phyloP scores from a whole-genome alignment of 163 green algal species.

The Prototheca cutis region DNA sequence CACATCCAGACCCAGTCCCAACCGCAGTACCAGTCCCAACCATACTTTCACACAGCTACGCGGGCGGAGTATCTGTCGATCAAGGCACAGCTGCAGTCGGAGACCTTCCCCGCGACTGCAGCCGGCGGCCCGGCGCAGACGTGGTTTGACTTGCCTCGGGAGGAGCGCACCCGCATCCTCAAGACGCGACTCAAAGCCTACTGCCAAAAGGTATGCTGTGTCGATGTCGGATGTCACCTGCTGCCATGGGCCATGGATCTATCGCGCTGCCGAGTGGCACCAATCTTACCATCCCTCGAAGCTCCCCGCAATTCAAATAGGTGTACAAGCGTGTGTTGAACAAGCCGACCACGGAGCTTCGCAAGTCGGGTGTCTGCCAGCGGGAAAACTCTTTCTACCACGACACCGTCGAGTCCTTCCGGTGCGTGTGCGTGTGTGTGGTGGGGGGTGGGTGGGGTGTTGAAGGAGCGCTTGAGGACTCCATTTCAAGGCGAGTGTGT shows the following conservation, averaged over 20 bases:
- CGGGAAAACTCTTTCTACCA: slow-evolving; percentile 97
- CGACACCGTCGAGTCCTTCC: slow-evolving; percentile 63
- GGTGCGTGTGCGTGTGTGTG: too few species aligned
- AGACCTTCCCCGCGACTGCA: slow-evolving; percentile 49
- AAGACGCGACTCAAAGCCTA: slow-evolving; percentile 95
- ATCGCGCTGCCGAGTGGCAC: too few species aligned
- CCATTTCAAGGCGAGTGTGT: too few species aligned
- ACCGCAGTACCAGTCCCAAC: too few species aligned
- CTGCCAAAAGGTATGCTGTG: slow-evolving; percentile 84
- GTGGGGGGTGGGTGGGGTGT: too few species aligned
- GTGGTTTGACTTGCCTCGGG: slow-evolving; percentile 62
- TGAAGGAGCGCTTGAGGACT: too few species aligned
- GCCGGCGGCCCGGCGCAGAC: slow-evolving; percentile 5
- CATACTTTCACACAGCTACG: too few species aligned
- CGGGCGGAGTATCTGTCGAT: slow-evolving; percentile 69
- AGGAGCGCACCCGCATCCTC: slow-evolving; percentile 71
- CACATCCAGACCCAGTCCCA: too few species aligned
- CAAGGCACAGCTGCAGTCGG: slow-evolving; percentile 76
- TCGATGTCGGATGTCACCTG: too few species aligned
- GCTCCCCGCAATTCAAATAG: too few species aligned
- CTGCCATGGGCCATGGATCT: too few species aligned
- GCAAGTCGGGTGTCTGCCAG: slow-evolving; percentile 81
- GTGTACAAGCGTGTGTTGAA: slow-evolving; percentile 95
- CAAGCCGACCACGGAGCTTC: slow-evolving; percentile 81
- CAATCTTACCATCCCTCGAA: too few species aligned